Conservation (phyloP, 768 basidiomycete species). For the Pulveroboletus ravenelii region DNA sequence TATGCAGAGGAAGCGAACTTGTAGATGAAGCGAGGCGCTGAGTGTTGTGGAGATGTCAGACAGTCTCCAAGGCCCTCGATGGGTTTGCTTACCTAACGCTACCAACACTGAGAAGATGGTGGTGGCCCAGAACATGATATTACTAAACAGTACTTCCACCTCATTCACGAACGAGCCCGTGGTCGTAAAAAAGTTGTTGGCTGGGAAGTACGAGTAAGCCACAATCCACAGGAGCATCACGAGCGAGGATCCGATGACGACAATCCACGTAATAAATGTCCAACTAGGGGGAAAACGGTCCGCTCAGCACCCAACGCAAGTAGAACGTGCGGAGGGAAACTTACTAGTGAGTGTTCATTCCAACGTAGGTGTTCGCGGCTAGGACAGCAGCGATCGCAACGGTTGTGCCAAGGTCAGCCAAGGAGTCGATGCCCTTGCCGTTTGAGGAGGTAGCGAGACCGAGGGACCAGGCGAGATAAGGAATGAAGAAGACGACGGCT, state of each 20-base stretch:
- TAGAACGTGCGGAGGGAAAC: conserved; percentile 33
- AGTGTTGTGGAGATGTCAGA: conserved; percentile 4
- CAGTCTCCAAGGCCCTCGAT: background rate
- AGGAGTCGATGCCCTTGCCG: conserved; percentile 71
- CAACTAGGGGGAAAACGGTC: conserved; percentile 49
- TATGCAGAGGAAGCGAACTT: conserved; percentile 72
- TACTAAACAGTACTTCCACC: conserved; percentile 68
- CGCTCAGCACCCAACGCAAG: background rate
- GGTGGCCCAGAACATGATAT: conserved; percentile 79
- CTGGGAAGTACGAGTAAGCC: conserved; percentile 78
- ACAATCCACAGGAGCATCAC: conserved; percentile 85
- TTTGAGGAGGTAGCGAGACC: conserved; percentile 68
- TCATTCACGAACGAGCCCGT: conserved; percentile 72
- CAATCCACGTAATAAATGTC: conserved; percentile 81
- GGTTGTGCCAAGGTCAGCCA: conserved; percentile 90
- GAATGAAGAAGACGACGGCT: conserved; percentile 79
- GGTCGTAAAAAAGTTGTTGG: conserved; percentile 66
- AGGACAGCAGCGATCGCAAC: conserved; percentile 85
- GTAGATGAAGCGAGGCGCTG: conserved; percentile 78
- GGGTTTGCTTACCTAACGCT: conserved; percentile 56
- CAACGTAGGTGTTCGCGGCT: conserved; percentile 85
- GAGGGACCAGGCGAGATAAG: conserved; percentile 68
- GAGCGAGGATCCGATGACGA: conserved; percentile 73
- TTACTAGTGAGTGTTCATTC: conserved; percentile 85
- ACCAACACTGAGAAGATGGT: conserved; percentile 64